Percentiles rank a stretch among this genome's conserved stretches.
These are phyloP conservation scores for Phytophthora citricola DNA, from an alignment of 352 stramenopile species.

Conservation along the genomic window DNA sequence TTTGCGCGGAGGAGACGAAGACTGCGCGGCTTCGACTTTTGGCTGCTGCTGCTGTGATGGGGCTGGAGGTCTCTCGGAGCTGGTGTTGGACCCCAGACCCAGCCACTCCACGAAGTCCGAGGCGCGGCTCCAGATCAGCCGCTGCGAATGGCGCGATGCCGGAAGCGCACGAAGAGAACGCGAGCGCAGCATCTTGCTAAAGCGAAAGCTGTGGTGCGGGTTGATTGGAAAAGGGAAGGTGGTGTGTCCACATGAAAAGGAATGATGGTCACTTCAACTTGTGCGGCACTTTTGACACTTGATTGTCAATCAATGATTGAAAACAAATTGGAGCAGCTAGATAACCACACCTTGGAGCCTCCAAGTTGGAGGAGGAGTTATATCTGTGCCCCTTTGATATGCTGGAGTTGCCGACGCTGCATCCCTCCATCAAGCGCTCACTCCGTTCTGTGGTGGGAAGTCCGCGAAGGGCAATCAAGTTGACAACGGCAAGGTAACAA, in stretches of 20 bases:
- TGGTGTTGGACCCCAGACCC: conserved; percentile 15
- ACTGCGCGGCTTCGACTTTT: background rate
- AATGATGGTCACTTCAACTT: conserved; percentile 2
- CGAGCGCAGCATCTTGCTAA: conserved; percentile 28
- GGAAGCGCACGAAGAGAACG: conserved; percentile 12
- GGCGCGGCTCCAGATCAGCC: conserved; percentile 42
- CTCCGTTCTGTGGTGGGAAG: too few relatives aligned
- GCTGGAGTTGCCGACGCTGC: too few relatives aligned
- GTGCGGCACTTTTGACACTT: too few relatives aligned
- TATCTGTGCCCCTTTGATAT: too few relatives aligned
- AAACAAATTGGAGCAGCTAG: too few relatives aligned
- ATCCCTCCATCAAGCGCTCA: too few relatives aligned
- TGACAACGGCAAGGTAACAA: conserved; percentile 4
- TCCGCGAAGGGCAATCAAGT: background rate
- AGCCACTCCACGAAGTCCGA: conserved; percentile 52
- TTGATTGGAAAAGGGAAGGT: background rate
- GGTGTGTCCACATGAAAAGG: conserved; percentile 3
- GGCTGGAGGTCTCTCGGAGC: background rate
- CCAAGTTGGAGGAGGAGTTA: too few relatives aligned
- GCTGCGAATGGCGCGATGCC: conserved; percentile 24
- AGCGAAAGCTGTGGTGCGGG: conserved; percentile 7
- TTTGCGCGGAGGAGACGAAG: conserved; percentile 4
- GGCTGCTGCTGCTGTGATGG: background rate
- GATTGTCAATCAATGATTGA: too few relatives aligned
- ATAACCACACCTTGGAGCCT: too few relatives aligned